A percentile compares a stretch with the other conserved stretches of the same genome.
These are phyloP conservation scores for Suillus clintonianus DNA, from an alignment of 768 basidiomycete species.

Conservation along the genomic window DNA sequence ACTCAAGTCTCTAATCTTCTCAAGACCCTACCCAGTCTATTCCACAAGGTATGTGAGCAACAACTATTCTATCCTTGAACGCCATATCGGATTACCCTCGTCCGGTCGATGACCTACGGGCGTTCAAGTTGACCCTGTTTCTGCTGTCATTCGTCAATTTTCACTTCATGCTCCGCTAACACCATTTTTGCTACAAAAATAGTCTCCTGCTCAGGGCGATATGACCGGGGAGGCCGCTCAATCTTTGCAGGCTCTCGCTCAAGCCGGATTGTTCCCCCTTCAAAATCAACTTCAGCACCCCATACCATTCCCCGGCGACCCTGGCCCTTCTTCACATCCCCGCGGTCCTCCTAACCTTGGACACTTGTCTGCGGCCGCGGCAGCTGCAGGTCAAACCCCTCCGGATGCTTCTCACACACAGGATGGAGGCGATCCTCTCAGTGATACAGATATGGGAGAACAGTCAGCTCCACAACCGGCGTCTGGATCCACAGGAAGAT, in stretches of 20 bases:
- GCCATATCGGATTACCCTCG: not conserved
- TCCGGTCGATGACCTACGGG: not conserved
- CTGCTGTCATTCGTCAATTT: not conserved
- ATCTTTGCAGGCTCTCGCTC: conserved; percentile 54
- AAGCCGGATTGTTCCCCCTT: conserved; percentile 36
- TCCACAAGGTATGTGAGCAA: conserved; percentile 51
- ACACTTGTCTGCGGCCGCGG: conserved; percentile 49
- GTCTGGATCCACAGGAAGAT: conserved; percentile 36
- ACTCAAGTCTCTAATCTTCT: conserved; percentile 62
- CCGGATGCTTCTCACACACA: conserved; percentile 17
- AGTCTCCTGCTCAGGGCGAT: conserved; percentile 50
- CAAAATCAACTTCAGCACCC: conserved; percentile 31
- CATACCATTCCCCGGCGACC: conserved; percentile 43
- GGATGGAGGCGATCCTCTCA: conserved; percentile 21
- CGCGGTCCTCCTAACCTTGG: conserved; percentile 66
- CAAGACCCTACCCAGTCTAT: conserved; percentile 53
- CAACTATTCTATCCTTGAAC: conserved; percentile 9
- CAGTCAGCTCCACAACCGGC: conserved; percentile 28
- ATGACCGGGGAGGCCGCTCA: conserved; percentile 65
- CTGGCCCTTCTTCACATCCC: conserved; percentile 73
- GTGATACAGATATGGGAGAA: conserved; percentile 30
- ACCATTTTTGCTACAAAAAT: not conserved
- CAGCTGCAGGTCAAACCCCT: conserved; percentile 48
- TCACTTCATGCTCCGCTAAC: not conserved
- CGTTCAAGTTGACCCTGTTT: conserved; percentile 12